Percentiles rank a stretch among this genome's conserved stretches.
Evolutionary conservation across 75 land plant genomes (phyloP).

Genomic region (Pinus taeda): DNA sequence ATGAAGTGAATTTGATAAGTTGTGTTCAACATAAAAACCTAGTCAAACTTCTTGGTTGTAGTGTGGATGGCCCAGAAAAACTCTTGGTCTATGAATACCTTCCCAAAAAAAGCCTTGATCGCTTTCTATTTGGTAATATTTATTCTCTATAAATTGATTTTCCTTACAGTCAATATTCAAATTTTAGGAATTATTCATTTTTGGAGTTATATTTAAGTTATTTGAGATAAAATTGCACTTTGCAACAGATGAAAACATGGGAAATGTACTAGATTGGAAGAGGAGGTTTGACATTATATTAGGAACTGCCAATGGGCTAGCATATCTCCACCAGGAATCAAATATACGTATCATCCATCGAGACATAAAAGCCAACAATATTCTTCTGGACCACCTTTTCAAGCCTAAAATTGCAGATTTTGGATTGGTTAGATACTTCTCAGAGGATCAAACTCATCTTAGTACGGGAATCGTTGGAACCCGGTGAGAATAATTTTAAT

Average conservation of each 20-base stretch:
- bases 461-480: slow-evolving; percentile 47
- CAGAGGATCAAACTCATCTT: slow-evolving; percentile 42
- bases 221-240: neutral
- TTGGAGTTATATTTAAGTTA: slow-evolving; percentile 1
- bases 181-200: neutral
- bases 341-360: neutral
- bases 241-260: neutral
- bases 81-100: slow-evolving; percentile 44
- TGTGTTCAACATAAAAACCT: too few relatives aligned
- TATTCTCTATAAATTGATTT: too few relatives aligned
- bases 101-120: slow-evolving; percentile 29
- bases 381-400: slow-evolving; percentile 11
- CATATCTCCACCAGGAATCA: slow-evolving; percentile 42
- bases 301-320: slow-evolving; percentile 32
- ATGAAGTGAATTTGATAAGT: slow-evolving; percentile 16
- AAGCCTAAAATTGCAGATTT: slow-evolving; percentile 48
- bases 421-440: slow-evolving; percentile 29
- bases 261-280: slow-evolving; percentile 19
- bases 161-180: too few relatives aligned
- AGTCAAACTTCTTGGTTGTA: too few relatives aligned
- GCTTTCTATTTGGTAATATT: slow-evolving; percentile 29
- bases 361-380: slow-evolving; percentile 46
- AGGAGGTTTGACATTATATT: slow-evolving; percentile 29
- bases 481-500: slow-evolving; percentile 19
- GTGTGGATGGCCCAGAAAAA: slow-evolving; percentile 32